Base-by-base conservation (phyloP, 208 protist genomes). In the Trypanosoma caninum region DNA sequence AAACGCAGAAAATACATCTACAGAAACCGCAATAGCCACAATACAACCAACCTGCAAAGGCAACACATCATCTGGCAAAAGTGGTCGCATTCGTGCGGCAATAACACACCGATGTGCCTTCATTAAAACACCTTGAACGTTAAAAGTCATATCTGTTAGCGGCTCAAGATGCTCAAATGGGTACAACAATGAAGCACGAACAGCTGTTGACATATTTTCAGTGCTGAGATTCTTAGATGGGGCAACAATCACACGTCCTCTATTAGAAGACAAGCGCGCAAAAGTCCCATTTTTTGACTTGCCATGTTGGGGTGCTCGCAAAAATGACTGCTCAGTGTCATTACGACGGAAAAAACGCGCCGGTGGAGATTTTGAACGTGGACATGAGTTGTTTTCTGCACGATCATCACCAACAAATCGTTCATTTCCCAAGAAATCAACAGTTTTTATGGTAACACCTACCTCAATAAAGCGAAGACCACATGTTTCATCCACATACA, bases 101-200 rank as follows among this genome's bases (percentile, higher is more conserved):
- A 95, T 76, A n/a, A 95, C 77, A 51, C 89, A 95, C n/a, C 86
- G 83, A 69, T 95, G 89, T 11, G 89, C 85, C 65, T 85, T 87
- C 16, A 93, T 67, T 7, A 80, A 75, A 10, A 82, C 80, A 13
- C 89, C 89, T 37, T 88, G 80, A n/a, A 93, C 78, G 25, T 92
- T 85, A 71, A 95, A 95, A 30, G 54, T 85, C 85, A 95, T 95
- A 71, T 95, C 89, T 47, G 78, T 84, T 28, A 95, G 54, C 0
- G 58, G 47, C 54, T 93, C 81, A 16, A 94, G 62, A 60, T 89
- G 84, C 40, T 92, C 84, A 44, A 90, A 94, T 0, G 89, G 89
- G 57, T 88, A 95, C n/a, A 76, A 51, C 14, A 95, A 73, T 8
- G 84, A 44, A 13, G 89, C 87, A 9, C 78, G 65, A 0, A 38